Evolutionary conservation across 2,329 filamentous ascomycete species (phyloP).

Genomic region (Annulohypoxylon truncatum): DNA sequence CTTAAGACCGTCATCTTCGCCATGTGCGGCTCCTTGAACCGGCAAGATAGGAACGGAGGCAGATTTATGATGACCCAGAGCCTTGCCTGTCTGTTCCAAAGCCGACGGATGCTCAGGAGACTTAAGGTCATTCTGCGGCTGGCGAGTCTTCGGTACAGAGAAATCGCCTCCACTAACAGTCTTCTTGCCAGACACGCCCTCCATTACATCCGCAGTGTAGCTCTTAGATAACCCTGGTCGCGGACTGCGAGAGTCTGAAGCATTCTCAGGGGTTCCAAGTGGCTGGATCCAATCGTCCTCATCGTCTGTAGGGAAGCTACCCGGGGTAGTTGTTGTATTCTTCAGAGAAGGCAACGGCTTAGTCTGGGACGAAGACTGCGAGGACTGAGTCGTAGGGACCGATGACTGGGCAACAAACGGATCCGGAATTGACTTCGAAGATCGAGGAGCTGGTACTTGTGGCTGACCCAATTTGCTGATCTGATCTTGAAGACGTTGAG

Average conservation of each 20-base stretch:
- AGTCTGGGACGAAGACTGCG: slow-evolving; percentile 51
- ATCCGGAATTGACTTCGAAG: slow-evolving; percentile 61
- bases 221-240: slow-evolving; percentile 69
- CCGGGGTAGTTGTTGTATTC: slow-evolving; percentile 61
- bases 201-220: slow-evolving; percentile 71
- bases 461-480: slow-evolving; percentile 79
- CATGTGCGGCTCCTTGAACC: slow-evolving; percentile 39
- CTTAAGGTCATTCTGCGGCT: slow-evolving; percentile 47
- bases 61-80: slow-evolving; percentile 69
- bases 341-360: slow-evolving; percentile 55
- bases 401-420: slow-evolving; percentile 51
- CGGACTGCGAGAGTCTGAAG: slow-evolving; percentile 54
- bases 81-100: slow-evolving; percentile 49
- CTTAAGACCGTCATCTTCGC: slow-evolving; percentile 57
- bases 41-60: slow-evolving; percentile 69
- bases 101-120: slow-evolving; percentile 54
- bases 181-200: slow-evolving; percentile 62
- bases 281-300: slow-evolving; percentile 74
- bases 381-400: slow-evolving; percentile 42
- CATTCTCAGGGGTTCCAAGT: slow-evolving; percentile 54
- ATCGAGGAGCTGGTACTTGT: slow-evolving; percentile 60
- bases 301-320: slow-evolving; percentile 70
- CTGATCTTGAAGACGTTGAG: slow-evolving; percentile 90
- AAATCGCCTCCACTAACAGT: slow-evolving; percentile 62
- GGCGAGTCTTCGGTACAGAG: slow-evolving; percentile 56